A percentile compares a stretch with the other conserved stretches of the same genome.
Conservation (phyloP, 805 yeast genomes). For the Brettanomyces bruxellensis region DNA sequence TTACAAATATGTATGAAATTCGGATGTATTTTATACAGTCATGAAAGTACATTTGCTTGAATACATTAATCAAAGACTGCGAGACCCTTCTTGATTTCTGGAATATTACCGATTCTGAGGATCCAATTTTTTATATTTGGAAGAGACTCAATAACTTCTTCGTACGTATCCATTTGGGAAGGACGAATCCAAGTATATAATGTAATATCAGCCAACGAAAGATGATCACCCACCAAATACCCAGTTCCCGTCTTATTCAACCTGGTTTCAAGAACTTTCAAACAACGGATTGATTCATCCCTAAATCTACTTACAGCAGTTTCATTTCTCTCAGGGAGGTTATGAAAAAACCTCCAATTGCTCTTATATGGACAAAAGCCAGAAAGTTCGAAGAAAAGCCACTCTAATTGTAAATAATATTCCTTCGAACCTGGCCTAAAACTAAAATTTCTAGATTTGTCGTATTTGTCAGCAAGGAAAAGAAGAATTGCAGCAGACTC, state of each 20-base stretch:
- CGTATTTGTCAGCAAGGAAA: conserved; percentile 54
- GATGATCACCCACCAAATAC: conserved; percentile 50
- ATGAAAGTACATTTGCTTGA: no score
- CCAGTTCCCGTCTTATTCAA: conserved; percentile 39
- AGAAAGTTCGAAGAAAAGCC: conserved; percentile 50
- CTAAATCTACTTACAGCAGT: conserved; percentile 44
- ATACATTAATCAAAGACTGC: not conserved
- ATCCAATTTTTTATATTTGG: conserved; percentile 35
- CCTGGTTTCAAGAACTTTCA: conserved; percentile 43
- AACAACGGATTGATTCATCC: conserved; percentile 43
- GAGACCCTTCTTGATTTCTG: conserved; percentile 26
- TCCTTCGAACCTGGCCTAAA: conserved; percentile 28
- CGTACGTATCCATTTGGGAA: conserved; percentile 10
- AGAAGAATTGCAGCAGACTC: conserved; percentile 57
- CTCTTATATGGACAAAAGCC: conserved; percentile 58
- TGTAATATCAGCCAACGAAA: conserved; percentile 51
- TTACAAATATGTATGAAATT: no score
- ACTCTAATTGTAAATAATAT: conserved; percentile 45
- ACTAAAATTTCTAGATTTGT: conserved; percentile 39
- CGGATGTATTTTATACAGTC: no score
- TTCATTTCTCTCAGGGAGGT: conserved; percentile 39
- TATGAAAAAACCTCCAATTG: conserved; percentile 34
- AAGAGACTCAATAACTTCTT: conserved; percentile 16
- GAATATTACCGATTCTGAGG: conserved; percentile 23
- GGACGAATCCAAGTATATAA: conserved; percentile 34